Percentiles rank a stretch among this genome's conserved stretches.
Conservation (phyloP, 1,284 basidiomycete genomes). For the Cryptococcus jaspeensis region DNA sequence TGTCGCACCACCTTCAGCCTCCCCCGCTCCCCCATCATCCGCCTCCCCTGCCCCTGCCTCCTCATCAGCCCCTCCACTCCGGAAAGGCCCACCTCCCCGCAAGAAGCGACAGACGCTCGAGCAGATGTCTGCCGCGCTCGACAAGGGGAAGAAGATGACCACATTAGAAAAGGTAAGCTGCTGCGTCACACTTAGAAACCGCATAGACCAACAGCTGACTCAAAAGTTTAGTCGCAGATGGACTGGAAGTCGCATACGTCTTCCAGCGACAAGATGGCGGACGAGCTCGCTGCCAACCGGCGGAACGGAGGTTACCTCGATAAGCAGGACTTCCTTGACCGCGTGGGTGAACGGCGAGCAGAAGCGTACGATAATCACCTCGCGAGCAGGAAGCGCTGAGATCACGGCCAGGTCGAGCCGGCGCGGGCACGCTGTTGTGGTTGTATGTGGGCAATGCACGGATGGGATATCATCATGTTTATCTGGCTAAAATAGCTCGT, state of each 20-base stretch:
- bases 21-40: neutral
- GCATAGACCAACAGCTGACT: neutral
- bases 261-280: conserved; percentile 20
- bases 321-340: conserved; percentile 46
- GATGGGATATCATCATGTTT: neutral
- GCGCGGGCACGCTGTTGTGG: neutral
- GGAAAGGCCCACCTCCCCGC: conserved; percentile 23
- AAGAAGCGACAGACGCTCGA: conserved; percentile 49
- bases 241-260: conserved; percentile 48
- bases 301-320: conserved; percentile 44
- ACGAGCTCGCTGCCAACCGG: conserved; percentile 45
- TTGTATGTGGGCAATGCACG: neutral
- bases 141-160: conserved; percentile 50
- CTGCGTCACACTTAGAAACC: neutral
- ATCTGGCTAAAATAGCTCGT: neutral
- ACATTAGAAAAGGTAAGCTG: conserved; percentile 48
- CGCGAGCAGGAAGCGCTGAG: neutral
- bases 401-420: neutral
- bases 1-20: neutral
- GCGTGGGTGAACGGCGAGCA: conserved; percentile 41
- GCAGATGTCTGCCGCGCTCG: conserved; percentile 45
- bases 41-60: conserved; percentile 1
- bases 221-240: conserved; percentile 39
- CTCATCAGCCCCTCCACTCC: conserved; percentile 2
- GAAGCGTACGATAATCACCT: conserved; percentile 12